Evolutionary conservation across 371 early-diverging fungal species (phyloP).

Genomic region (Capillidium rhysosporum): DNA sequence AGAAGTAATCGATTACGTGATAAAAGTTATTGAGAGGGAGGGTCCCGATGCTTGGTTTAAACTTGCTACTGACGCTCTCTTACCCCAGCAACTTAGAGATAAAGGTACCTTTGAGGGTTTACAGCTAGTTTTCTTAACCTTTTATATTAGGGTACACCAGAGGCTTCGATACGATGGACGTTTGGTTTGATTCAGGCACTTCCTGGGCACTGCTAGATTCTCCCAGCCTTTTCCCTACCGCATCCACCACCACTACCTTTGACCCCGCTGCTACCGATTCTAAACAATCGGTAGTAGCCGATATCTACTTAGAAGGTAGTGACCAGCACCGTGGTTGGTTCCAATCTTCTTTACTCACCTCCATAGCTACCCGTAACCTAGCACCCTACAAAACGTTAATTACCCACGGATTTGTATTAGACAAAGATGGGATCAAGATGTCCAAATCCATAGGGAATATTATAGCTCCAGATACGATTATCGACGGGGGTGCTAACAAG

Average conservation of each 20-base stretch:
- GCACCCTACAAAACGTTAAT: slow-evolving; percentile 68
- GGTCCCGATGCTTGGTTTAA: slow-evolving; percentile 70
- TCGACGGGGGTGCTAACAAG: slow-evolving; percentile 33
- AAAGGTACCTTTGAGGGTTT: slow-evolving; percentile 11
- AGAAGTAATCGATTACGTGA: slow-evolving; percentile 19
- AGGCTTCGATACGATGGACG: slow-evolving; percentile 81
- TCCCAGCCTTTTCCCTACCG: slow-evolving; percentile 6
- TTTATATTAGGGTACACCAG: slow-evolving; percentile 19
- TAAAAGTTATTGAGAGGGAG: slow-evolving; percentile 27
- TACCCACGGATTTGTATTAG: slow-evolving; percentile 86
- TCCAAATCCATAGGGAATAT: slow-evolving; percentile 87
- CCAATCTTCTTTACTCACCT: slow-evolving; percentile 80
- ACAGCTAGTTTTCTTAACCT: slow-evolving; percentile 5
- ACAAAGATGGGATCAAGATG: slow-evolving; percentile 83
- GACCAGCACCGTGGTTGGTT: slow-evolving; percentile 98
- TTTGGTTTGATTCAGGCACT: slow-evolving; percentile 88
- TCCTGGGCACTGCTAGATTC: slow-evolving; percentile 55
- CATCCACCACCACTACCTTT: not conserved
- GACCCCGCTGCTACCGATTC: no score
- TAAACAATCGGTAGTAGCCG: slow-evolving; percentile 28
- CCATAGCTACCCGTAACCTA: slow-evolving; percentile 50
- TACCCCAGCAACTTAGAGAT: slow-evolving; percentile 37
- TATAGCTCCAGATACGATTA: slow-evolving; percentile 49
- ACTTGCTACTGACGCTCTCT: slow-evolving; percentile 38
- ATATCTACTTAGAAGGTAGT: slow-evolving; percentile 82